Evolutionary conservation across 495 filamentous ascomycete genomes (phyloP), one percentile per base, ranked within the genome.

Genomic region (Penicillium bialowiezense): DNA sequence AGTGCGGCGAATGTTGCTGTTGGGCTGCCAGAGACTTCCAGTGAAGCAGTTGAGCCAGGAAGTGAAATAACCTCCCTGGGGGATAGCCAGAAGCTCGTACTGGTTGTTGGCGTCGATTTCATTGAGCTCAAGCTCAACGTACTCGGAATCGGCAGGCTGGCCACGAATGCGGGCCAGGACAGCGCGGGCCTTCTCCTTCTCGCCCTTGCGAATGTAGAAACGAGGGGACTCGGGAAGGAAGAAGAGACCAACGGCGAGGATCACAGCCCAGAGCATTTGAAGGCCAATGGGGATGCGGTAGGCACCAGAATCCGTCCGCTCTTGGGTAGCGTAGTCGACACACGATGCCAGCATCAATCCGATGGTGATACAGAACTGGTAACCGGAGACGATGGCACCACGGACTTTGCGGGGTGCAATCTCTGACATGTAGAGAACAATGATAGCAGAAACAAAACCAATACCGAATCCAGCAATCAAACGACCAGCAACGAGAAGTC

Each of bases 61-160:
- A 28, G 67, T 66, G 38, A 85, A 54, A 64, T 82, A 89, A 41
- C 73, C 74, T 36, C 69, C 71, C 52, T 83, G 70, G 17, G 82
- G 83, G 15, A 83, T 81, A 36, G 77, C 63, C 35, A 76, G 65
- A 55, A 76, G 52, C 61, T 90, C 87, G 56, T 86, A 90, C 56
- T 87, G 81, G 65, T 87, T 76, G 69, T 90, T 90, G 62, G 87
- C 86, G 20, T 87, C 73, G 52, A 90, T 86, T 65, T 90, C 87
- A 19, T 82, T 81, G 9, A 90, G 69, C 65, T 90, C 87, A 19
- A 81, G 64, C 58, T 76, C 72, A 56, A 90, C 78, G 50, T 75
- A 85, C 12, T 82, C 80, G 13, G 84, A 86, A 49, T 85, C 80
- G 13, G 47, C 34, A 24, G 74, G 60, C 56, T 77, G 72, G 37